Evolutionary conservation across 257 asterid species (phyloP), one percentile per base, ranked within the genome.

Genomic region (Phtheirospermum japonicum): DNA sequence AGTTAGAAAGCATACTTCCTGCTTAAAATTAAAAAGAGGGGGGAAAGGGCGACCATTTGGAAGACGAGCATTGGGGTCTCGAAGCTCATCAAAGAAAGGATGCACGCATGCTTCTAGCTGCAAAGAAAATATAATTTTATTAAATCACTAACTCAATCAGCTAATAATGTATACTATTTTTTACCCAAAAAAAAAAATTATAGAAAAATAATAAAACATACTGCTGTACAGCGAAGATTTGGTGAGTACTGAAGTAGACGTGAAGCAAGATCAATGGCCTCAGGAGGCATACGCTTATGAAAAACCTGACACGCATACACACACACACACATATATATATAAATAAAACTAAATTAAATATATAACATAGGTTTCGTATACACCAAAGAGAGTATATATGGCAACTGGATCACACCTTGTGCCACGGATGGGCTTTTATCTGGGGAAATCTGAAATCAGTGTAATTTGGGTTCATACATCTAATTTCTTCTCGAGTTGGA

Each of bases 371-470:
- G 28, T 23, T 23, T 23, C 1, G 28, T 23, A 23, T 23, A 23
- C 28, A 23, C 28, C 28, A 23, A 23, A 23, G 28, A 23, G 28
- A 8, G 42, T 11, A 51, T 49, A 9, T 12, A 63, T 8, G 59
- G 32, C 70, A 73, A 54, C 23, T 9, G 12, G 19, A 69, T 59
- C 68, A 43, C 67, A 75, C 79, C 66, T 75, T 75, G 79, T 90
- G 96, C 97, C 97, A 90, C 10, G 97, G 96, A 80, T 90, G 96
- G 54, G 96, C 95, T 81, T 90, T 90, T 31, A 79, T 87, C 71
- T 90, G 96, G 61, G 95, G 97, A 72, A 90, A 87, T 73, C 93
- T 85, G 79, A 87, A 90, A 76, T 87, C 96, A 0, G 89, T 80
- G 66, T 90, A 90, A 75, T 85, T 87, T 33, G 96, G 96, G 69